Evolutionary conservation across 2,329 filamentous ascomycete species (phyloP).

Genomic region (Nemania abortiva): DNA sequence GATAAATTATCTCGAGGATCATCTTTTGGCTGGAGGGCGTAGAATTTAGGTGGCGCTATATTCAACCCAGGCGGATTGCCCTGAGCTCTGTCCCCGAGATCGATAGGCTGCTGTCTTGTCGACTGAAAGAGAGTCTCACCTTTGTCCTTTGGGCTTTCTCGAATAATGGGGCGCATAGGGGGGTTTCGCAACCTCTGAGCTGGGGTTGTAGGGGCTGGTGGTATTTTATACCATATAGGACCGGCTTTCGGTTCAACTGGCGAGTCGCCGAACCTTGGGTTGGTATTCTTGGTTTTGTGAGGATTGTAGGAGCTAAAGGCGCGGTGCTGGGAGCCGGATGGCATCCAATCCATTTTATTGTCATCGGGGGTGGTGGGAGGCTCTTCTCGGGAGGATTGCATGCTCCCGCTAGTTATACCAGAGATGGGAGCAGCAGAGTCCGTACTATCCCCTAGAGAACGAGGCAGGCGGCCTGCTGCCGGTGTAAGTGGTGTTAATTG

Average conservation of each 20-base stretch:
- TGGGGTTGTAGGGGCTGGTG: conserved; percentile 75
- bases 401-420: not conserved
- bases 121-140: conserved; percentile 64
- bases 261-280: conserved; percentile 61
- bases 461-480: not conserved
- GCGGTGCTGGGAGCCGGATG: conserved; percentile 67
- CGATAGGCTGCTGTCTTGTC: conserved; percentile 41
- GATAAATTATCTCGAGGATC: conserved; percentile 51
- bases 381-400: conserved; percentile 17
- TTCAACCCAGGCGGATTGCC: conserved; percentile 40
- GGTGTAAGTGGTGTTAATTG: conserved; percentile 1
- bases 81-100: conserved; percentile 40
- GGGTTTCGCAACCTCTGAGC: conserved; percentile 73
- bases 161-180: conserved; percentile 66
- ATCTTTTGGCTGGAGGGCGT: conserved; percentile 48
- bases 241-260: conserved; percentile 59
- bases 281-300: conserved; percentile 55
- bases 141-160: conserved; percentile 58
- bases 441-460: too few relatives aligned
- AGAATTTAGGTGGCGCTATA: conserved; percentile 48
- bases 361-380: conserved; percentile 53
- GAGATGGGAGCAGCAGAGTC: not conserved
- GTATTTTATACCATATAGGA: conserved; percentile 78
- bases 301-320: conserved; percentile 64
- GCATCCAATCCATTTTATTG: conserved; percentile 81